Conservation (phyloP, 768 basidiomycete genomes). For the Amanita rubescens region DNA sequence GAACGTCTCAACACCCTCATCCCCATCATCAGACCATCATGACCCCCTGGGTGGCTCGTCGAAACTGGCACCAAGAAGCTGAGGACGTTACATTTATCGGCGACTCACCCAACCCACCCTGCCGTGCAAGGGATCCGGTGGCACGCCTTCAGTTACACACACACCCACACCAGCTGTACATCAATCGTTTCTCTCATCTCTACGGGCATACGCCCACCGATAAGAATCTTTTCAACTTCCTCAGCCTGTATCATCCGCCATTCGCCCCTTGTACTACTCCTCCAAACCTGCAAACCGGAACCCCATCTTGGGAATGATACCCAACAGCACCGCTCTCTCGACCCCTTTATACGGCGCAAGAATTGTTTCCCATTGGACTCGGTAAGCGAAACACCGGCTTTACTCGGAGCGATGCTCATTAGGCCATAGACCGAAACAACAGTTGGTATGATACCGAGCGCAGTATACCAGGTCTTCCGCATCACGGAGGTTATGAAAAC, state of each 20-base stretch:
- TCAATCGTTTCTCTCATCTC: slow-evolving; percentile 22
- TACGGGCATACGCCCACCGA: slow-evolving; percentile 52
- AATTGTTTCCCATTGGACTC: slow-evolving; percentile 78
- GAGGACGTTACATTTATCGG: too few relatives aligned
- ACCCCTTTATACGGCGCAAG: slow-evolving; percentile 97
- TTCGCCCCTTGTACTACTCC: slow-evolving; percentile 79
- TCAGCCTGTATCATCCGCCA: slow-evolving; percentile 76
- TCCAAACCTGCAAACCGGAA: slow-evolving; percentile 98
- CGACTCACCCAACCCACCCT: too few relatives aligned
- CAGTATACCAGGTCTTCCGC: slow-evolving; percentile 83
- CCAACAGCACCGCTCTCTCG: slow-evolving; percentile 91
- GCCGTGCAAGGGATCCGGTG: too few relatives aligned
- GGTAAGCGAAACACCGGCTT: too few relatives aligned
- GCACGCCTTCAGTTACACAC: slow-evolving; percentile 95
- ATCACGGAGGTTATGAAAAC: slow-evolving; percentile 65
- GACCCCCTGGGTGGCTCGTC: too few relatives aligned
- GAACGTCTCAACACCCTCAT: too few relatives aligned
- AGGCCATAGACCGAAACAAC: slow-evolving; percentile 49
- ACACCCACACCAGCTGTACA: slow-evolving; percentile 94
- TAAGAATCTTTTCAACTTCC: slow-evolving; percentile 77
- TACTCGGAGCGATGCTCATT: too few relatives aligned
- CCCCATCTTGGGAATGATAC: slow-evolving; percentile 99
- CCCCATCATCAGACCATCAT: too few relatives aligned
- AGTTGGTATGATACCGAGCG: slow-evolving; percentile 88
- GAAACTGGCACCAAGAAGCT: too few relatives aligned